Conservation (phyloP, 805 yeast genomes). For the Monosporozyma solicola region DNA sequence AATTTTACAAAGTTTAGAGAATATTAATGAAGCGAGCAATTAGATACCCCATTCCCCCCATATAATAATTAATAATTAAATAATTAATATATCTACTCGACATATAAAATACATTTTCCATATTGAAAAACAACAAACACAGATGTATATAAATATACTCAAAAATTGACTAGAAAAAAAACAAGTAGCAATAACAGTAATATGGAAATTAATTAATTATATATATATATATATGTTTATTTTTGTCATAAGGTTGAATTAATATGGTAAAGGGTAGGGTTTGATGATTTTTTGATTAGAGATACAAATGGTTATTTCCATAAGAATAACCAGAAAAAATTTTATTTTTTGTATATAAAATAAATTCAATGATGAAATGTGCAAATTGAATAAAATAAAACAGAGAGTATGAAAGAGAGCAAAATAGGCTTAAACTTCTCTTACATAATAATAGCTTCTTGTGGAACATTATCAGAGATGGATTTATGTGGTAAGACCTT, state of each 20-base stretch:
- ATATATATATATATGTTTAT: neutral
- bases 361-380: neutral
- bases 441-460: slow-evolving; percentile 97
- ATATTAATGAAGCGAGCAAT: neutral
- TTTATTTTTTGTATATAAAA: neutral
- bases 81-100: too few species aligned
- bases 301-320: neutral
- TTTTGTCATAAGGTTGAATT: neutral
- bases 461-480: slow-evolving; percentile 91
- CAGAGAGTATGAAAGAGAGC: neutral
- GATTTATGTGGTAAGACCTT: slow-evolving; percentile 98
- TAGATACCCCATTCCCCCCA: neutral
- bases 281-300: neutral
- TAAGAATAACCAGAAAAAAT: neutral
- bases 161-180: too few species aligned
- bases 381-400: neutral
- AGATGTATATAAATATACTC: too few species aligned
- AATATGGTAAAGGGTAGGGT: neutral
- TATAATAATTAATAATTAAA: neutral
- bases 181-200: neutral
- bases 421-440: neutral
- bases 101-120: neutral
- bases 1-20: slow-evolving; percentile 31
- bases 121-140: too few species aligned
- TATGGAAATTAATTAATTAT: neutral